Percentiles rank a stretch among this genome's conserved stretches.
These are phyloP conservation scores for Tolypocladium pustulatum DNA, from an alignment of 2,329 filamentous ascomycete genomes.

Conservation along the genomic window DNA sequence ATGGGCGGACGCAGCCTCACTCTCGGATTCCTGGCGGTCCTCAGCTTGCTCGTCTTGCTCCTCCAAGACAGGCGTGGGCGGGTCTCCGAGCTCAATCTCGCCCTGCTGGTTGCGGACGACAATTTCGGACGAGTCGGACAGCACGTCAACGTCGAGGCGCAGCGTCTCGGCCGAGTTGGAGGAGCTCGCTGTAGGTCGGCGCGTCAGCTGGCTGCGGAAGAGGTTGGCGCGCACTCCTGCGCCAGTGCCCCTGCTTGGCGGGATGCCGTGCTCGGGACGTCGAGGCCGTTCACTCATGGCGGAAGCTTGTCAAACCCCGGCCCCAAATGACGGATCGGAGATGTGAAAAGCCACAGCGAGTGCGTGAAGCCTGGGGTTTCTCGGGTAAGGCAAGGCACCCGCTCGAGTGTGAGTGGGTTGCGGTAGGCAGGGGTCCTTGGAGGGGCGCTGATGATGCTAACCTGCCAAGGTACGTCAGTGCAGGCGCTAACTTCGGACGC, in stretches of 20 bases:
- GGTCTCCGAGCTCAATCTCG: slow-evolving; percentile 50
- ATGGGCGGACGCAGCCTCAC: slow-evolving; percentile 17
- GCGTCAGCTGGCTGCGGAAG: slow-evolving; percentile 48
- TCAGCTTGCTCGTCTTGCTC: slow-evolving; percentile 48
- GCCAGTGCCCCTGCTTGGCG: slow-evolving; percentile 3
- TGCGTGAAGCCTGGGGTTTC: neutral
- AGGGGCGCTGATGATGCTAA: neutral
- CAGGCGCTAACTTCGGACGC: neutral
- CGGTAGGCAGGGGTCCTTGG: neutral
- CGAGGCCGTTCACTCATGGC: slow-evolving; percentile 2
- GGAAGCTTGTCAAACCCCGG: neutral
- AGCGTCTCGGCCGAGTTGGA: slow-evolving; percentile 32
- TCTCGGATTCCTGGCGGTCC: slow-evolving; percentile 46
- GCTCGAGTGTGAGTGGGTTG: neutral
- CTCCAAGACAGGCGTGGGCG: slow-evolving; percentile 40
- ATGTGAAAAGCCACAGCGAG: neutral
- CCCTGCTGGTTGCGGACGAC: slow-evolving; percentile 53
- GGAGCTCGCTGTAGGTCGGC: slow-evolving; percentile 39
- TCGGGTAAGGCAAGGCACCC: neutral
- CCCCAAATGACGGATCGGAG: neutral
- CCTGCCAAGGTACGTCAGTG: neutral
- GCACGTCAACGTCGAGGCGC: slow-evolving; percentile 35
- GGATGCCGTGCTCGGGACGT: neutral
- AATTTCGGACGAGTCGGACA: slow-evolving; percentile 42
- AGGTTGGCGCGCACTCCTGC: slow-evolving; percentile 29